Evolutionary conservation across 139 green algal genomes (phyloP), one percentile per base, ranked within the genome.

Genomic region (Picochlorum costavermella): DNA sequence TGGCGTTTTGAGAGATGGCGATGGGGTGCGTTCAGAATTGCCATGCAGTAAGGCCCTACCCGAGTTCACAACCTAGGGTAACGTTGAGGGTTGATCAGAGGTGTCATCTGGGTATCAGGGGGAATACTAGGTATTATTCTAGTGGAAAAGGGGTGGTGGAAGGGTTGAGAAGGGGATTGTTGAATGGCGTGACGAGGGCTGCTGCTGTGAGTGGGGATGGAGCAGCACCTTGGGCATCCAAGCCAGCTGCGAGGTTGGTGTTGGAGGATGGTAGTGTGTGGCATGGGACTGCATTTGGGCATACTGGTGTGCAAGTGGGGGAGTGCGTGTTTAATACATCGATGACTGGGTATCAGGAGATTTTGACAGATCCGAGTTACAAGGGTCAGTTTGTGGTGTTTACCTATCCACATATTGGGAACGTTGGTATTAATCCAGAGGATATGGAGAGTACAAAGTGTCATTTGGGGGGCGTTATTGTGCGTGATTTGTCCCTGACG

Each of bases 251-350:
- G 57, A 59, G 60, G 20, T 78, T 99, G 9, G 94, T 97, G 44
- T 73, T 99, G 46, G 87, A 94, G 71, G 90, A 99, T 65, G 94
- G 94, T 36, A 90, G 80, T 10, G 88, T 98, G 0, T 96, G 88
- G 83, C 60, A 77, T 11, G 94, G 92, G 45, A 71, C 61, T 2
- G 64, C 78, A 0, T 99, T 98, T 67, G 94, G 94, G 0, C 81
- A 86, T 20, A 86, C 76, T 23, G 92, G 89, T 43, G 95, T 85
- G 1, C 61, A 87, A 37, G 63, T 86, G 6, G 84, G 70, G 16
- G 83, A 95, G 75, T 86, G 96, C 10, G 94, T 99, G n/a, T 99
- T 99, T 85, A 98, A 99, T 81, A 98, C 94, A 3, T 95, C 88
- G 2, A 71, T 99, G 20, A 92, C 86, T 25, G 73, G 73, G 16